Evolutionary conservation across 2,329 filamentous ascomycete genomes (phyloP).

Genomic region (Ilyonectria robusta): DNA sequence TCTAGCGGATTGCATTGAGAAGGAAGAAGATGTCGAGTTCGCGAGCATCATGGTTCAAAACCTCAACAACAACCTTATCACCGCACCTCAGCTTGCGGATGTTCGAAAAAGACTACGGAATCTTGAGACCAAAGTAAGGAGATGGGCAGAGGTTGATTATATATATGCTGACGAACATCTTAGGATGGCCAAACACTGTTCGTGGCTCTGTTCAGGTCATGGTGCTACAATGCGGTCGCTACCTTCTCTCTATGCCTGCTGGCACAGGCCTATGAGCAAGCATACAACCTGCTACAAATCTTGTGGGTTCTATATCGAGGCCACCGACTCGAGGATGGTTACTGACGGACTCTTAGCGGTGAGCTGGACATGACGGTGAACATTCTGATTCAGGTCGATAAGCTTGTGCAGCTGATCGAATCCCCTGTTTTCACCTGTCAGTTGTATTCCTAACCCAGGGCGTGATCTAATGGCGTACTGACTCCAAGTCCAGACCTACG

Average conservation of each 20-base stretch:
- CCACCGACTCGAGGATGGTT: background rate
- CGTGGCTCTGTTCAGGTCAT: slow-evolving; percentile 92
- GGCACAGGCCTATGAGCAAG: slow-evolving; percentile 97
- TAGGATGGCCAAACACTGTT: slow-evolving; percentile 97
- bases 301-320: slow-evolving; percentile 72
- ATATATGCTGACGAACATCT: slow-evolving; percentile 23
- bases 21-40: slow-evolving; percentile 98
- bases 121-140: slow-evolving; percentile 81
- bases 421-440: slow-evolving; percentile 97
- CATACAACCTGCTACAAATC: slow-evolving; percentile 94
- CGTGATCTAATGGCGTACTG: background rate
- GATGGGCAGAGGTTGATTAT: background rate
- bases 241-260: slow-evolving; percentile 96
- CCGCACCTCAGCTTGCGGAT: slow-evolving; percentile 92
- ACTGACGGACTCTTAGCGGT: slow-evolving; percentile 70
- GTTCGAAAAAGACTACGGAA: slow-evolving; percentile 91
- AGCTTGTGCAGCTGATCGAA: slow-evolving; percentile 95
- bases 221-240: slow-evolving; percentile 98
- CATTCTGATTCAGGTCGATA: slow-evolving; percentile 98
- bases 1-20: slow-evolving; percentile 95
- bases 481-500: slow-evolving; percentile 78
- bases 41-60: slow-evolving; percentile 99
- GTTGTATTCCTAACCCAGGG: slow-evolving; percentile 47
- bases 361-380: slow-evolving; percentile 99
- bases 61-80: slow-evolving; percentile 98